phyloP scores from a whole-genome alignment of 768 basidiomycete species.

The Serendipita indica region DNA sequence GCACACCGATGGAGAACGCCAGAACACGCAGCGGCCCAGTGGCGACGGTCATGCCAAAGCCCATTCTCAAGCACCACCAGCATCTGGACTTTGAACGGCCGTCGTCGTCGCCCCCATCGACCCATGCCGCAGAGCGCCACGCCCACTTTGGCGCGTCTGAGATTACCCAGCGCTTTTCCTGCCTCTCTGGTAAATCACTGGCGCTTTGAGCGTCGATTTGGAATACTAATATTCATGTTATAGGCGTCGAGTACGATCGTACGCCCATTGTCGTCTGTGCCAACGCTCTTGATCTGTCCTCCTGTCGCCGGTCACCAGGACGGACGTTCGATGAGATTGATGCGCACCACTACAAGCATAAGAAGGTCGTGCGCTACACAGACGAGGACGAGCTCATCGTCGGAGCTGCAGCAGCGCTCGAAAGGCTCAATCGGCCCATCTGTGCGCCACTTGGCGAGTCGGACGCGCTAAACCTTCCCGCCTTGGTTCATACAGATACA shows the following conservation, averaged over 20 bases:
- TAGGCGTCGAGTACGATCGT: constrained; percentile 43
- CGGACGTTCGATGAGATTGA: constrained; percentile 31
- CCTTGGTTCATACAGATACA: not conserved
- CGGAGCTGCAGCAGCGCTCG: not conserved
- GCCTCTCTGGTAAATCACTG: no score
- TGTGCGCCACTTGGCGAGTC: not conserved
- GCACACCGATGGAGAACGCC: no score
- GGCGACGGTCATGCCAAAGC: constrained; percentile 1
- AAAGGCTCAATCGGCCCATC: not conserved
- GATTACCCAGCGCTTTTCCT: no score
- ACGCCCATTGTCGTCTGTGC: constrained; percentile 61
- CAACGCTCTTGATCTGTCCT: constrained; percentile 62
- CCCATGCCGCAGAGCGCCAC: no score
- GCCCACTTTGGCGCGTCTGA: no score
- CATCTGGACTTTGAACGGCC: no score
- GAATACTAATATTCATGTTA: not conserved
- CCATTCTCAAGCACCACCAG: constrained; percentile 3
- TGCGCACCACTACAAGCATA: not conserved
- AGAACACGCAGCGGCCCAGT: not conserved
- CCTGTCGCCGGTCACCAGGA: constrained; percentile 61
- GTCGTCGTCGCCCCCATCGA: no score
- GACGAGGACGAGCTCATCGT: no score
- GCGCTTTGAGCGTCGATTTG: no score
- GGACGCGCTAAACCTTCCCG: not conserved
- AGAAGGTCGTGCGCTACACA: no score